Evolutionary conservation across 768 basidiomycete genomes (phyloP).

Genomic region (Suillus spraguei): DNA sequence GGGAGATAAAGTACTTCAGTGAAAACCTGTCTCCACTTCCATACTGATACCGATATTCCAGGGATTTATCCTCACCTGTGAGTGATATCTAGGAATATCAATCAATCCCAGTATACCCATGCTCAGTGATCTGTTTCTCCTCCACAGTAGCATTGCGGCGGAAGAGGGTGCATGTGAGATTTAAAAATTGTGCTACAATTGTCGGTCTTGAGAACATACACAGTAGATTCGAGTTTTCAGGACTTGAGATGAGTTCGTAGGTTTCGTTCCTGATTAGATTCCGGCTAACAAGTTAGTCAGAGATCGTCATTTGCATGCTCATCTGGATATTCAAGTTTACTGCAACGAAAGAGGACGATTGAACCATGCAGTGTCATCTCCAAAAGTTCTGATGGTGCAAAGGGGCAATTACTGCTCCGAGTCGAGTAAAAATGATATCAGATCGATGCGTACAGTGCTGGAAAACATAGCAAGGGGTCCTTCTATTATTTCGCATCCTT

Average conservation of each 20-base stretch:
- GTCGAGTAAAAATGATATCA: slow-evolving; percentile 12
- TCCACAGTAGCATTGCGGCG: slow-evolving; percentile 51
- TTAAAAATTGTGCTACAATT: slow-evolving; percentile 43
- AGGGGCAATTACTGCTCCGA: slow-evolving; percentile 9
- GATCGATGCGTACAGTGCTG: neutral
- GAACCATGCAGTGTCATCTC: slow-evolving; percentile 14
- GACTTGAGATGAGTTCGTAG: slow-evolving; percentile 51
- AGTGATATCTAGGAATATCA: slow-evolving; percentile 13
- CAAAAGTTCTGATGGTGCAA: slow-evolving; percentile 11
- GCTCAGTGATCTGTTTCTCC: neutral
- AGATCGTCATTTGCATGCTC: slow-evolving; percentile 8
- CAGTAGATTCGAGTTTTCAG: slow-evolving; percentile 47
- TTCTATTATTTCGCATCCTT: neutral
- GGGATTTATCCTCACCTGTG: slow-evolving; percentile 49
- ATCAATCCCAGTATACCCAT: neutral
- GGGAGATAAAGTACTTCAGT: slow-evolving; percentile 50
- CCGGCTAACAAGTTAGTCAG: neutral
- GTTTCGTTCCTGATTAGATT: neutral
- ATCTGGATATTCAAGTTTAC: slow-evolving; percentile 14
- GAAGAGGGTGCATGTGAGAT: slow-evolving; percentile 46
- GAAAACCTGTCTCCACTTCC: slow-evolving; percentile 50
- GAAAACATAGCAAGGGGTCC: too few species aligned
- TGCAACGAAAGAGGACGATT: slow-evolving; percentile 14
- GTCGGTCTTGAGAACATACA: slow-evolving; percentile 23
- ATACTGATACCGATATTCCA: slow-evolving; percentile 39